Conservation (phyloP, 257 asterid genomes). For the Eucommia ulmoides region DNA sequence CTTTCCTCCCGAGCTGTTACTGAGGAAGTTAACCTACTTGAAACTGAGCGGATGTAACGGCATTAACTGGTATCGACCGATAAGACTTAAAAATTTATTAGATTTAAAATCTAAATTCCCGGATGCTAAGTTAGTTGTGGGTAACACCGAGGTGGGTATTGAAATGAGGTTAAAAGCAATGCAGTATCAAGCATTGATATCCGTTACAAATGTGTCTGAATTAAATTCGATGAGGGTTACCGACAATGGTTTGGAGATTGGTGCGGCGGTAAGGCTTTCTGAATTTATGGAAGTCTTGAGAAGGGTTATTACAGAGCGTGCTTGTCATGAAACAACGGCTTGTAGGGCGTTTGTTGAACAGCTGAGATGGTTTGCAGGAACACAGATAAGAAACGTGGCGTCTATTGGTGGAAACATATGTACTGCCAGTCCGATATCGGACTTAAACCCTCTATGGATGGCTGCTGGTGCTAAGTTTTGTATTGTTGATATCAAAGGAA, state of each 20-base stretch:
- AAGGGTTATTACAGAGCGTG: conserved; percentile 28
- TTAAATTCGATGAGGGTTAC: conserved; percentile 42
- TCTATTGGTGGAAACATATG: conserved; percentile 95
- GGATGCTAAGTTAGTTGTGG: conserved; percentile 63
- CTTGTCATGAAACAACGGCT: conserved; percentile 55
- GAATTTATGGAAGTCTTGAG: conserved; percentile 46
- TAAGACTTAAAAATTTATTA: conserved; percentile 52
- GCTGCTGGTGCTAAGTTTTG: conserved; percentile 65
- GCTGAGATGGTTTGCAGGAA: conserved; percentile 93
- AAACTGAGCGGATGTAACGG: conserved; percentile 55
- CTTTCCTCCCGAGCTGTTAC: conserved; percentile 79
- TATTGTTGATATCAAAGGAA: conserved; percentile 55
- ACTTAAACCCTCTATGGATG: conserved; percentile 93
- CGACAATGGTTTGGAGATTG: conserved; percentile 81
- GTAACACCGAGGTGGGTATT: conserved; percentile 87
- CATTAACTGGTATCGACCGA: conserved; percentile 76
- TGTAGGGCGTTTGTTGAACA: conserved; percentile 71
- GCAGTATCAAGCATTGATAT: conserved; percentile 63
- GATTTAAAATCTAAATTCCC: conserved; percentile 57
- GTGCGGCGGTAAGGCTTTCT: conserved; percentile 83
- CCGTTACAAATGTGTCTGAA: conserved; percentile 61
- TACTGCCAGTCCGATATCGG: conserved; percentile 98
- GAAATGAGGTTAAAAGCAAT: conserved; percentile 75
- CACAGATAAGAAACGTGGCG: conserved; percentile 75
- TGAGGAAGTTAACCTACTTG: conserved; percentile 41